A percentile compares a stretch with the other conserved stretches of the same genome.
These are phyloP conservation scores for Phanerochaete sordida DNA, from an alignment of 768 basidiomycete genomes.

Conservation along the genomic window DNA sequence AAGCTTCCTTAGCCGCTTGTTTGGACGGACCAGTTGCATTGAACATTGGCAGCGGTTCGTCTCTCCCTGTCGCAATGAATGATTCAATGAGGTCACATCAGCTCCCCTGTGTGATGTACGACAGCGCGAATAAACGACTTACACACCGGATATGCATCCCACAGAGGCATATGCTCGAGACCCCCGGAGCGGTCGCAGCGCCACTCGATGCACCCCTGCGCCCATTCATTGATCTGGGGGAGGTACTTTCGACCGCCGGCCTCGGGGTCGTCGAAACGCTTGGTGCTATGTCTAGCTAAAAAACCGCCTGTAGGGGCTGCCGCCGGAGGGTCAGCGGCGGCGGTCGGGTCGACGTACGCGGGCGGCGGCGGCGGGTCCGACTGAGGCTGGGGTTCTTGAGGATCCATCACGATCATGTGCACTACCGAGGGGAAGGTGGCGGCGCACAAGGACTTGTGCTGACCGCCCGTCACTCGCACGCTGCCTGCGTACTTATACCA, in stretches of 20 bases:
- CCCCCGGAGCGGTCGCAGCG: slow-evolving; percentile 12
- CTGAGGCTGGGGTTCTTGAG: too few relatives aligned
- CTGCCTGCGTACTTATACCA: neutral
- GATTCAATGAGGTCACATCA: too few relatives aligned
- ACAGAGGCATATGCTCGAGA: slow-evolving; percentile 16
- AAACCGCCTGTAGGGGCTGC: neutral
- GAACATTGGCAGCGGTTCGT: slow-evolving; percentile 14
- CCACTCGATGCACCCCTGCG: slow-evolving; percentile 11
- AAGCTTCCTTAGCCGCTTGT: slow-evolving; percentile 21
- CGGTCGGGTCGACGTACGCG: neutral
- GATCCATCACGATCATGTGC: too few relatives aligned
- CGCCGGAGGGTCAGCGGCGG: neutral
- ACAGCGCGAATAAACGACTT: neutral
- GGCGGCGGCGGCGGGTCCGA: too few relatives aligned
- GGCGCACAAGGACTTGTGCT: too few relatives aligned
- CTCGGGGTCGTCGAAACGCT: neutral
- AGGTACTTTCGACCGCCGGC: slow-evolving; percentile 16
- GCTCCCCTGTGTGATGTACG: too few relatives aligned
- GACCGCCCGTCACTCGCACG: too few relatives aligned
- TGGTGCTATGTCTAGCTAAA: neutral
- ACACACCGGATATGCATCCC: slow-evolving; percentile 20
- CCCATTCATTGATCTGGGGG: slow-evolving; percentile 25
- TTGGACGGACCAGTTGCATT: slow-evolving; percentile 13
- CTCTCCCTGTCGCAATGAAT: slow-evolving; percentile 10
- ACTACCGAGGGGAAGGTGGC: too few relatives aligned